A percentile compares a stretch with the other conserved stretches of the same genome.
Evolutionary conservation across 257 asterid species (phyloP).

Genomic region (Galeopsis tetrahit): DNA sequence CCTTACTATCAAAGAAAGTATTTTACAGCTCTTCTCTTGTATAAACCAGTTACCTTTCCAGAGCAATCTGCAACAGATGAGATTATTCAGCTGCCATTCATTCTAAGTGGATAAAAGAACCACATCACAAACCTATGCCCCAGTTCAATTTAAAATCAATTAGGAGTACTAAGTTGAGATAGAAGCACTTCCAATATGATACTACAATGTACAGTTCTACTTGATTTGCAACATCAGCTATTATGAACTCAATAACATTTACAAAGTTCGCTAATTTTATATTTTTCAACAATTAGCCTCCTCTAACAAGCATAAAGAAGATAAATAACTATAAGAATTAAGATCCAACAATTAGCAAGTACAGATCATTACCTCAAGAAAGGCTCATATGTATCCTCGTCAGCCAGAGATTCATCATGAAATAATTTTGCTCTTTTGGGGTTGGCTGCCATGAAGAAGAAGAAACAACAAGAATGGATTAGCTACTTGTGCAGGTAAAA

Average conservation of each 20-base stretch:
- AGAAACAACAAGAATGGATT: conserved; percentile 10
- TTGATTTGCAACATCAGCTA: conserved; percentile 23
- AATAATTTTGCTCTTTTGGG: conserved; percentile 85
- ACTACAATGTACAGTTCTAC: conserved; percentile 15
- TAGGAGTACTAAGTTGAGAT: neutral
- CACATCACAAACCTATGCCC: neutral
- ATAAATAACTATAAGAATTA: neutral
- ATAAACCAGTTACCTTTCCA: conserved; percentile 94
- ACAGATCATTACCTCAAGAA: conserved; percentile 67
- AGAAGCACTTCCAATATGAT: conserved; percentile 19
- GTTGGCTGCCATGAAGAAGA: conserved; percentile 60
- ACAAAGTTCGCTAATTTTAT: neutral
- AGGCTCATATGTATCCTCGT: conserved; percentile 85
- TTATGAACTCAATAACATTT: neutral
- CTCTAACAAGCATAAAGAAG: conserved; percentile 20
- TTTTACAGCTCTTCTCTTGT: conserved; percentile 94
- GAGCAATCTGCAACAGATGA: conserved; percentile 63
- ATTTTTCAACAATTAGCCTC: neutral
- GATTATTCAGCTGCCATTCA: conserved; percentile 28
- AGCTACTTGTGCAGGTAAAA: conserved; percentile 28
- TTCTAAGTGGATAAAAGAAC: conserved; percentile 28
- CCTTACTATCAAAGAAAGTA: conserved; percentile 85
- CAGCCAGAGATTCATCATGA: conserved; percentile 70
- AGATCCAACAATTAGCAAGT: conserved; percentile 23
- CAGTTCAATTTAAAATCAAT: neutral